Evolutionary conservation across 495 filamentous ascomycete genomes (phyloP), one percentile per base, ranked within the genome.

Genomic region (Penicillium pulvis): DNA sequence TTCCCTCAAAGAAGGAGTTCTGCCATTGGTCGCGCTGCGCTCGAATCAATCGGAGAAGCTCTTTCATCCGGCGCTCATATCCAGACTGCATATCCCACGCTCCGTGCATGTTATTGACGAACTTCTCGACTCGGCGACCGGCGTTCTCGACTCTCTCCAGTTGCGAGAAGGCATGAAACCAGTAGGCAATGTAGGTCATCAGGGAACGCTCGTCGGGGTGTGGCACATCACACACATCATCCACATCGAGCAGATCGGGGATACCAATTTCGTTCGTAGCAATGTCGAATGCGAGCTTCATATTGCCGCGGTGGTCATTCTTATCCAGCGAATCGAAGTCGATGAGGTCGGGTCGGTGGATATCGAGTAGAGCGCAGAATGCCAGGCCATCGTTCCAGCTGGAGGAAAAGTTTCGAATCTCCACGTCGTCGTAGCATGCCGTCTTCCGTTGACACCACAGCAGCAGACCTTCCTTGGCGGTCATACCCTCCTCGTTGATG

Each of bases 171-270:
- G 94, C 95, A 66, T 98, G 94, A 82, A 98, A 98, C 94, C 95
- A 98, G 74, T 98, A 98, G 58, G 94, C 94, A 62, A 98, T 98
- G 69, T 98, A 98, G 6, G 94, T 98, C 93, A 98, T 98, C 70
- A 98, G 81, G 63, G 90, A 93, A 57, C 92, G 89, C 72, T 98
- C 94, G 65, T 98, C 94, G 12, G 94, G 94, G 72, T 90, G 93
- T 11, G 91, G 85, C 14, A 98, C 94, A 71, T 98, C 94, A 72
- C 92, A 96, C 28, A 98, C 95, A 78, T 98, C 94, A 72, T 98
- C 94, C 3, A 98, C 94, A 70, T 98, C 94, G 31, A 98, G 84
- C 60, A 98, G 77, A 63, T 93, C 91, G 12, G 94, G 94, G 51
- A 98, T 98, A 41, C 95, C 94, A 63, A 98, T 97, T 76, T 98